A percentile compares a stretch with the other conserved stretches of the same genome.
These are phyloP conservation scores for Xylaria scruposa DNA, from an alignment of 495 filamentous ascomycete species.

Conservation along the genomic window DNA sequence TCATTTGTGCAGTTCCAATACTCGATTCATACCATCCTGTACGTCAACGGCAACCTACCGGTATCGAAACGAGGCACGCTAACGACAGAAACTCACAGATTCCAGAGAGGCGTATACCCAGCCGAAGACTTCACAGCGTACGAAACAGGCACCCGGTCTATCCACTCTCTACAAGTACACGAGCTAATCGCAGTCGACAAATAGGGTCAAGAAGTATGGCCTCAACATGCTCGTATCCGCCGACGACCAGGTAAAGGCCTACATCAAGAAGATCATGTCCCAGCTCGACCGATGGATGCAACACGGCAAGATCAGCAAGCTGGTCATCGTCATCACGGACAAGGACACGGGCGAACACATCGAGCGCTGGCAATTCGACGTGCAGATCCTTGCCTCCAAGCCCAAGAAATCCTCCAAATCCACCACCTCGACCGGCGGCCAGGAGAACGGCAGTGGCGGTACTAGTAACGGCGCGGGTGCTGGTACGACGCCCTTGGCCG, in stretches of 20 bases:
- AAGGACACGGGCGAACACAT: slow-evolving; percentile 96
- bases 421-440: slow-evolving; percentile 59
- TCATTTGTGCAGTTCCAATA: slow-evolving; percentile 78
- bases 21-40: slow-evolving; percentile 93
- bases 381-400: slow-evolving; percentile 71
- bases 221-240: slow-evolving; percentile 96
- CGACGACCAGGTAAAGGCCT: slow-evolving; percentile 97
- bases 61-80: slow-evolving; percentile 11
- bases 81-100: slow-evolving; percentile 56
- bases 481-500: slow-evolving; percentile 37
- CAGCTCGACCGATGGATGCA: slow-evolving; percentile 97
- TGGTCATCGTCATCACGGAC: slow-evolving; percentile 93
- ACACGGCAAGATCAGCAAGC: slow-evolving; percentile 92
- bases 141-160: slow-evolving; percentile 42
- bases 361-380: slow-evolving; percentile 98
- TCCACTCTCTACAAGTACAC: neutral
- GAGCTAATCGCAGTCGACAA: neutral
- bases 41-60: slow-evolving; percentile 34
- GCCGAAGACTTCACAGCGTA: slow-evolving; percentile 96
- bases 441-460: slow-evolving; percentile 34
- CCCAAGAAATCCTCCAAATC: slow-evolving; percentile 53
- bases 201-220: slow-evolving; percentile 96
- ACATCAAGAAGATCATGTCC: slow-evolving; percentile 98
- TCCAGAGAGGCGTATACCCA: slow-evolving; percentile 96
- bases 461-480: neutral